These are phyloP conservation scores for Chlorella ohadii DNA, from an alignment of 139 green algal genomes.

Conservation along the genomic window DNA sequence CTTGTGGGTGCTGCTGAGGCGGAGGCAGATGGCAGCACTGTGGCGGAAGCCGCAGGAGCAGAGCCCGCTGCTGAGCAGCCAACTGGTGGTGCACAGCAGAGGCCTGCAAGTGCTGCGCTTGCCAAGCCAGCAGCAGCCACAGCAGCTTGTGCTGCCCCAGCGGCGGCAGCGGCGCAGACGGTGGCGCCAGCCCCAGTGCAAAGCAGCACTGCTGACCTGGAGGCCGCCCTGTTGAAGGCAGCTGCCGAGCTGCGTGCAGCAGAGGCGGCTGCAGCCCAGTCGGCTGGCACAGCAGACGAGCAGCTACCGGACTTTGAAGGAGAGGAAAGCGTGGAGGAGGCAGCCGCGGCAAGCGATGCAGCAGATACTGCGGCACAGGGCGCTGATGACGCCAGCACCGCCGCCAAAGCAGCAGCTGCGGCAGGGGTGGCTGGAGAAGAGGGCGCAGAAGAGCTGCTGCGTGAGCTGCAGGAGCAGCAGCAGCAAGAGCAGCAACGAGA, in stretches of 20 bases:
- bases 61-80: background rate
- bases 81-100: background rate
- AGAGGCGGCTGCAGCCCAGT: background rate
- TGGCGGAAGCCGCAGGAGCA: background rate
- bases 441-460: constrained; percentile 28
- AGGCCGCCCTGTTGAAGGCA: background rate
- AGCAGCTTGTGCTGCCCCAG: background rate
- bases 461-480: constrained; percentile 29
- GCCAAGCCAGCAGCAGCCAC: background rate
- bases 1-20: constrained; percentile 12
- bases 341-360: background rate
- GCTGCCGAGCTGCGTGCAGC: constrained; percentile 21
- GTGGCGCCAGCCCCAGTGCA: background rate
- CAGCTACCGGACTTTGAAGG: constrained; percentile 7
- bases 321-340: background rate
- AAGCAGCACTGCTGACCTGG: background rate
- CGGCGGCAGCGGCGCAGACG: background rate
- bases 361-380: background rate
- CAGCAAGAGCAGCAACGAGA: background rate
- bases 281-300: background rate
- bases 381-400: background rate
- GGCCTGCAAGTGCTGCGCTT: background rate
- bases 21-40: background rate
- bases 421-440: constrained; percentile 23
- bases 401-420: background rate